Evolutionary conservation across 1,284 basidiomycete species (phyloP).

Genomic region (Coniferiporia sulphurascens): DNA sequence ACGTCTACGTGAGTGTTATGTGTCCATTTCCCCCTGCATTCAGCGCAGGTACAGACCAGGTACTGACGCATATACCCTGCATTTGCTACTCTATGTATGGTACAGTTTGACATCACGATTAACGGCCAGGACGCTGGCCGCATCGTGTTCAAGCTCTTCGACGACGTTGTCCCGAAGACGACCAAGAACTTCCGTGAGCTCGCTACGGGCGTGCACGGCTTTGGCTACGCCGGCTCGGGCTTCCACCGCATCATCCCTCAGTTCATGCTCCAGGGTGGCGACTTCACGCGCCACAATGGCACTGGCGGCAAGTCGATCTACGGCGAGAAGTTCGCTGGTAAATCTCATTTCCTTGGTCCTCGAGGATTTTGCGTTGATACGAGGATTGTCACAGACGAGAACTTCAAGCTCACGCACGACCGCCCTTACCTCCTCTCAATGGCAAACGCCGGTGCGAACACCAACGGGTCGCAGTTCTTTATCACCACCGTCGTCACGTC

Average conservation of each 20-base stretch:
- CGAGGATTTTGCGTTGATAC: neutral
- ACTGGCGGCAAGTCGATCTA: conserved; percentile 93
- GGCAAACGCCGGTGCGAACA: conserved; percentile 77
- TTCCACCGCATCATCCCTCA: conserved; percentile 88
- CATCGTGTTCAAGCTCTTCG: conserved; percentile 70
- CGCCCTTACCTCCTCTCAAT: conserved; percentile 85
- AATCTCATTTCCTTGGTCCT: conserved; percentile 21
- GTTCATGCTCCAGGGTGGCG: conserved; percentile 87
- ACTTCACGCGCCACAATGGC: conserved; percentile 71
- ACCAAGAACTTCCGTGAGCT: conserved; percentile 77
- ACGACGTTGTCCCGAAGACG: conserved; percentile 68
- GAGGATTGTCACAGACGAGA: conserved; percentile 62
- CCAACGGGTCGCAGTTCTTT: conserved; percentile 81
- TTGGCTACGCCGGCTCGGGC: conserved; percentile 56
- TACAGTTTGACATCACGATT: conserved; percentile 81
- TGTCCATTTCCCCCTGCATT: neutral
- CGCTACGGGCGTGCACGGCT: conserved; percentile 74
- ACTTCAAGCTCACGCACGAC: conserved; percentile 76
- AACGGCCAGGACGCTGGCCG: conserved; percentile 64
- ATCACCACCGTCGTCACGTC: conserved; percentile 78
- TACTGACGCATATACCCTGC: conserved; percentile 17
- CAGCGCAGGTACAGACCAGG: neutral
- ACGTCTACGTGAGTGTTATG: conserved; percentile 13
- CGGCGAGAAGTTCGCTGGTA: conserved; percentile 73
- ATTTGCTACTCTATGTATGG: conserved; percentile 13